These are phyloP conservation scores for Ilyonectria destructans DNA, from an alignment of 2,329 filamentous ascomycete genomes.

Conservation along the genomic window DNA sequence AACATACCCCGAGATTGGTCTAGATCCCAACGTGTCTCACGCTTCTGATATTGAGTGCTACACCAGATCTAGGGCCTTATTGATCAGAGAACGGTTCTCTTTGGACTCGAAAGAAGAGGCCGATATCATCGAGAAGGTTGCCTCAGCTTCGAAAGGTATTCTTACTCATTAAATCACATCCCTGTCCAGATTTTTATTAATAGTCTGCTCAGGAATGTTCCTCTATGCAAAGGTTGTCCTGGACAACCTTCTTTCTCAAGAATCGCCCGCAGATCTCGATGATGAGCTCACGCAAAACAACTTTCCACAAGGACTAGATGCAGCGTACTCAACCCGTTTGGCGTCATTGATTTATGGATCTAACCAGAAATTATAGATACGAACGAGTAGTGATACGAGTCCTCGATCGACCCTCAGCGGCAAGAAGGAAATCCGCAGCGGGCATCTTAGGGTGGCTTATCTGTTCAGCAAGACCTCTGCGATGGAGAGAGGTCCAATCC, in stretches of 20 bases:
- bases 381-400: slow-evolving; percentile 1
- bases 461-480: not conserved
- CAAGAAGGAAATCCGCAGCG: not conserved
- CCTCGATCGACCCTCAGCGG: not conserved
- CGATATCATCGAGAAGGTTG: not conserved
- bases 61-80: not conserved
- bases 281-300: not conserved
- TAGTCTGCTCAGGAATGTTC: not conserved
- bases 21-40: not conserved
- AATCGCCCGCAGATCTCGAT: slow-evolving; percentile 3
- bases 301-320: not conserved
- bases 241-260: not conserved
- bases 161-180: not conserved
- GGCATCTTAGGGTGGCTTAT: not conserved
- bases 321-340: not conserved
- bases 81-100: not conserved
- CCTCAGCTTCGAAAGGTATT: not conserved
- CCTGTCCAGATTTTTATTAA: not conserved
- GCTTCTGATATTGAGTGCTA: not conserved
- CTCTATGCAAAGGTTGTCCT: not conserved
- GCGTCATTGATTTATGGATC: not conserved
- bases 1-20: not conserved
- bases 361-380: not conserved
- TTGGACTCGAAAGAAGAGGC: not conserved
- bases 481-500: slow-evolving; percentile 2